Evolutionary conservation across 371 early-diverging fungal genomes (phyloP).

Genomic region (Mortierella sp.): DNA sequence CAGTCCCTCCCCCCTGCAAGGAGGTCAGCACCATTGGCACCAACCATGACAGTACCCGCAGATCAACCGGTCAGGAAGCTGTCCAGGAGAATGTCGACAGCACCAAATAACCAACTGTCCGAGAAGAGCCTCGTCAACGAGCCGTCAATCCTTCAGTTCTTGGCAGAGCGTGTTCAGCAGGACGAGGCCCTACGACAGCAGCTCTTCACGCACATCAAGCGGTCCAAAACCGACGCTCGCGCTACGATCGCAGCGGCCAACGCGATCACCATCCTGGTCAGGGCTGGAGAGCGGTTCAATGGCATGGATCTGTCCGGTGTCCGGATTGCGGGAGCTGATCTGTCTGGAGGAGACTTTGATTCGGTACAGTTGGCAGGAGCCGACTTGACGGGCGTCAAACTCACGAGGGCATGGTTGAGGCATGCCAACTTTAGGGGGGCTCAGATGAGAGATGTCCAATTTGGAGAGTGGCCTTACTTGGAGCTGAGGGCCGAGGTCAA

Average conservation of each 20-base stretch:
- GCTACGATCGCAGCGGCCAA: background rate
- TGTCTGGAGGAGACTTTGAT: conserved; percentile 5
- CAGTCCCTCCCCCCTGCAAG: background rate
- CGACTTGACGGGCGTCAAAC: background rate
- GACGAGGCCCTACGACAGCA: background rate
- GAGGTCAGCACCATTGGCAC: background rate
- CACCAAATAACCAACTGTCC: background rate
- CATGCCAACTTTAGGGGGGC: background rate
- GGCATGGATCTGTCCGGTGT: background rate
- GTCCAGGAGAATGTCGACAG: background rate
- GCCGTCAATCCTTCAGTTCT: conserved; percentile 4
- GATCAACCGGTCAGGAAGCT: too few species aligned
- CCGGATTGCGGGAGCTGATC: background rate
- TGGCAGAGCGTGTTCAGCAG: conserved; percentile 10
- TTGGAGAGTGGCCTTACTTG: background rate
- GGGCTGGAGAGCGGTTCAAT: background rate
- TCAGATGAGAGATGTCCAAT: background rate
- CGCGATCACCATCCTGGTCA: conserved; percentile 1
- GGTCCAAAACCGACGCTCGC: background rate
- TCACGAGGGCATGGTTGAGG: background rate
- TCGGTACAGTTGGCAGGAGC: conserved; percentile 1
- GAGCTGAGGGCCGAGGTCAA: background rate
- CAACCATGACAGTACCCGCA: background rate
- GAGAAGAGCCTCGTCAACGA: background rate
- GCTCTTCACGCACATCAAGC: background rate